Evolutionary conservation across 495 filamentous ascomycete genomes (phyloP).

Genomic region (Penicillium lividum): DNA sequence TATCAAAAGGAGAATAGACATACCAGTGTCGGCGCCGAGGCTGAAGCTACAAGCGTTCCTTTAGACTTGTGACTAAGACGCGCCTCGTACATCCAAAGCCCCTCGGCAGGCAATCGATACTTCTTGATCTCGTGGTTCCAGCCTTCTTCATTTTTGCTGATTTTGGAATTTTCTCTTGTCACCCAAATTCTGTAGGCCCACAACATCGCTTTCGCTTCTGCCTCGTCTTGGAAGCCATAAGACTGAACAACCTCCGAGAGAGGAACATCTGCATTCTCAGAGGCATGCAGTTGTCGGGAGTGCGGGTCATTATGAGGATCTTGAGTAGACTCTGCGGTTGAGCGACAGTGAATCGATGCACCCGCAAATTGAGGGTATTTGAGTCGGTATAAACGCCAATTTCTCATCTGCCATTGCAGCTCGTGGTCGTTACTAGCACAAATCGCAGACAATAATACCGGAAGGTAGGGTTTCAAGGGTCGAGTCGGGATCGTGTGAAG

Average conservation of each 20-base stretch:
- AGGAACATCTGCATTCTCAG: background rate
- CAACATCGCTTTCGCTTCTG: background rate
- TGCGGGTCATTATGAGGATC: background rate
- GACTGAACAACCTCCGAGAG: background rate
- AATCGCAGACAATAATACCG: background rate
- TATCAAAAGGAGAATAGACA: background rate
- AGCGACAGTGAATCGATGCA: background rate
- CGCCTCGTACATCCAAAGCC: background rate
- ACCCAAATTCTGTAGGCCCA: background rate
- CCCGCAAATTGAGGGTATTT: background rate
- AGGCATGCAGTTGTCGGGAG: background rate
- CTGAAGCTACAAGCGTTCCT: background rate
- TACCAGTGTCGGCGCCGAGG: background rate
- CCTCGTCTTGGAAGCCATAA: background rate
- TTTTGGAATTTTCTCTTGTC: background rate
- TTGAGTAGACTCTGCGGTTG: background rate
- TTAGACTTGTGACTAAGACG: background rate
- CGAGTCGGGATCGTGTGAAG: constrained; percentile 10
- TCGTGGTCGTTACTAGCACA: background rate
- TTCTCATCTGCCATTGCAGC: background rate
- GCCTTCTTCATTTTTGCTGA: background rate
- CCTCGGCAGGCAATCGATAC: background rate
- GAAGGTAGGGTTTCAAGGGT: background rate
- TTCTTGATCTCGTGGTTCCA: background rate
- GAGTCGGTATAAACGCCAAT: background rate